Evolutionary conservation across 495 filamentous ascomycete genomes (phyloP).

Genomic region (Cairneyella variabilis): DNA sequence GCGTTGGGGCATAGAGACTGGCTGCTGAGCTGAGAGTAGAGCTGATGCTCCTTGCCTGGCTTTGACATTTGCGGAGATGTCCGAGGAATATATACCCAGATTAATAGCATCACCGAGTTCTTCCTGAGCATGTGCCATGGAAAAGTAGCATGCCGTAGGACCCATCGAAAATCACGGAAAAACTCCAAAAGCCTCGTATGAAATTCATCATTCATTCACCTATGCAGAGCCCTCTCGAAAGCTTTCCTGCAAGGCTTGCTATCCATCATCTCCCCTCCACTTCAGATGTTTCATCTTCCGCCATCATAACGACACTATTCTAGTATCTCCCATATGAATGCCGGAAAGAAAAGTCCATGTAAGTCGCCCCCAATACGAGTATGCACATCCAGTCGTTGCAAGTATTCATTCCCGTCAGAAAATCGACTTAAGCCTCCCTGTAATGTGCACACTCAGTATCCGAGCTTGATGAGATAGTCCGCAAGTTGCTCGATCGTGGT

Average conservation of each 20-base stretch:
- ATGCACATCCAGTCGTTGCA: constrained; percentile 11
- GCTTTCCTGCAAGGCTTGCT: constrained; percentile 14
- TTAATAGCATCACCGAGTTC: background rate
- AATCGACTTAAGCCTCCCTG: background rate
- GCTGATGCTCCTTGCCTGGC: constrained; percentile 15
- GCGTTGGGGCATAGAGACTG: constrained; percentile 25
- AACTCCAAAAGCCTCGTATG: too few relatives aligned
- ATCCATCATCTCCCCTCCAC: constrained; percentile 3
- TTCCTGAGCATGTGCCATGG: too few relatives aligned
- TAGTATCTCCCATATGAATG: constrained; percentile 25
- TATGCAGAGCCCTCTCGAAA: constrained; percentile 20
- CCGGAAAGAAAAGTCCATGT: too few relatives aligned
- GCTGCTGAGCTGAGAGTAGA: constrained; percentile 23
- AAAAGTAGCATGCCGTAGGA: too few relatives aligned
- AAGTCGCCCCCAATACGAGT: constrained; percentile 3
- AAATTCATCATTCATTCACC: constrained; percentile 20
- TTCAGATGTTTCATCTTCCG: constrained; percentile 12
- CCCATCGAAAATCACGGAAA: too few relatives aligned
- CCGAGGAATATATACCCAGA: constrained; percentile 5
- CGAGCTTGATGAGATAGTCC: constrained; percentile 67
- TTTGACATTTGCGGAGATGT: background rate
- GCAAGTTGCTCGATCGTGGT: constrained; percentile 63
- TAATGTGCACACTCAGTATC: constrained; percentile 52
- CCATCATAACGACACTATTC: constrained; percentile 21
- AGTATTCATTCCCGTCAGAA: background rate